Evolutionary conservation across 2,329 filamentous ascomycete genomes (phyloP), one percentile per base, ranked within the genome.

Genomic region (Fulvia fulva): DNA sequence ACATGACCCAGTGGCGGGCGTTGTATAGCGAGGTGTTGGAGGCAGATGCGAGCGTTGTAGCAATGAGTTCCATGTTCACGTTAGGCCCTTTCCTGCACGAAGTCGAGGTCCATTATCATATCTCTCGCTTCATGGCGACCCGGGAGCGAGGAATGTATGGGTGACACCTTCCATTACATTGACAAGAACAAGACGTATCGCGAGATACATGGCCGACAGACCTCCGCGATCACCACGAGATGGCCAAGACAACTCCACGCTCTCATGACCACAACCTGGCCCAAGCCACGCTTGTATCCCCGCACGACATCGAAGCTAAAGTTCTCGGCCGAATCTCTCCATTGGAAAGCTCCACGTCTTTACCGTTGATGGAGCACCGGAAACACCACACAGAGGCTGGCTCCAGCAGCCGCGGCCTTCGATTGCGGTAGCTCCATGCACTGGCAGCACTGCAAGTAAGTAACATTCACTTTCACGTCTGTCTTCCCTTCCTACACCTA

Each of bases 301-400:
- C 44, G 52, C 37, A 43, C 44, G 19, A n/a, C 14, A 22, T 32
- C 16, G 25, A 47, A 22, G 19, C 43, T 37, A 23, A 47, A 23
- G 43, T 11, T 41, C 53, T 55, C 53, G 44, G 53, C 37, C 37
- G 37, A 37, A 16, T 41, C 16, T 41, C 37, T 41, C 37, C 34
- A 14, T 37, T 37, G 34, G 34, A 5, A n/a, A 37, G 37, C 8
- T 41, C 44, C 43, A 55, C 44, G 19, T 49, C 7, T 22, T 32
- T 34, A 44, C 43, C 25, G 41, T 32, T 37, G 46, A 51, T 51
- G 54, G 54, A 45, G 34, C 22, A 56, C 44, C 54, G 54, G 47
- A 56, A 51, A 23, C 46, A 43, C 37, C 14, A 57, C 50, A 37
- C n/a, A 52, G 53, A 53, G 55, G 49, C 49, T 57, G 55, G 55